Base-by-base conservation (phyloP, 1,139 yeast genomes). In the Hyphopichia wangnamkhiaoensis region DNA sequence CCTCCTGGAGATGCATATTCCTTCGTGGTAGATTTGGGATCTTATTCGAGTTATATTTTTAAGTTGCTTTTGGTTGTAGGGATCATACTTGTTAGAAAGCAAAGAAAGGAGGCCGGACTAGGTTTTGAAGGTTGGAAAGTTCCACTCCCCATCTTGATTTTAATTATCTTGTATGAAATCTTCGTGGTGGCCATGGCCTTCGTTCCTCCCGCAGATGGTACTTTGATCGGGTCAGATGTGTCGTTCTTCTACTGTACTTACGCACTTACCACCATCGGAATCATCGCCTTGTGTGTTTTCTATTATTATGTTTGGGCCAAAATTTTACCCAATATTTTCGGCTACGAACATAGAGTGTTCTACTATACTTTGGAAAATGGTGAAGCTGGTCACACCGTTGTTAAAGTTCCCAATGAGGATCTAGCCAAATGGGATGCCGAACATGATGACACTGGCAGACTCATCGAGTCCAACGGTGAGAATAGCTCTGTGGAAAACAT, bases 1-100 rank as follows among this genome's bases (percentile, higher is more conserved):
- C 66, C 65, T 1, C 66, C 75, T 1, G 77, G 77, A 20, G 72
- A 67, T 45, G 76, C 77, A 4, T 71, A 68, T 47, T 71, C 71
- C 47, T 69, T 71, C 36, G 62, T 71, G 33, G 61, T 59, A 32
- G 64, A 59, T 43, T 45, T 61, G 40, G 63, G 63, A 3, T 54
- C 65, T 28, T 68, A 66, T 47, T 53, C 69, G 4, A 51, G 58
- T 19, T 59, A 67, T 41, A 57, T 71, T 35, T 70, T 71, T 55
- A 61, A 62, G 37, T 47, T 66, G 25, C 49, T 63, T 17, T 52
- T 67, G 36, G 61, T 61, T 15, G 45, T 66, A 33, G 76, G 76
- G 1, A 48, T 71, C 34, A 37, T 71, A 31, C 49, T 50, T 23
- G 57, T 68, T 15, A 59, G 76, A 51, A 59, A 53, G 37, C 53